Evolutionary conservation across 1,284 basidiomycete genomes (phyloP).

Genomic region (Trametes versicolor): DNA sequence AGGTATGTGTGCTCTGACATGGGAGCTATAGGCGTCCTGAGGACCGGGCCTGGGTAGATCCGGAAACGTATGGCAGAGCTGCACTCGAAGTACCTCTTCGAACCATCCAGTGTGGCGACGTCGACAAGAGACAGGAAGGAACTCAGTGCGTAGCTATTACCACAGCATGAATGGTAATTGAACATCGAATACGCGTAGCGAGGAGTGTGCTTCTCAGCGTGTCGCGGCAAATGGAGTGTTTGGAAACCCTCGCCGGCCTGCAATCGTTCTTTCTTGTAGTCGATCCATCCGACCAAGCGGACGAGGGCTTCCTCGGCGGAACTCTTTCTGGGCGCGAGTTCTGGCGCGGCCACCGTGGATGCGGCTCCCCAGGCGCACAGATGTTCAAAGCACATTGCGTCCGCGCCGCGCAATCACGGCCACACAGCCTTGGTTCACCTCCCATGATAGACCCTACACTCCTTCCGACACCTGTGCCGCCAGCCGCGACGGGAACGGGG

Average conservation of each 20-base stretch:
- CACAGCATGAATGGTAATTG: not conserved
- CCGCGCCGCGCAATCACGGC: conserved; percentile 8
- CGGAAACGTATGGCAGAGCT: conserved; percentile 62
- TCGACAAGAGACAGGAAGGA: conserved; percentile 28
- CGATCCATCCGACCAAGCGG: conserved; percentile 55
- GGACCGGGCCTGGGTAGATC: conserved; percentile 49
- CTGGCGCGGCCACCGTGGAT: conserved; percentile 66
- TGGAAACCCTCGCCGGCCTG: conserved; percentile 56
- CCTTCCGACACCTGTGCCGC: conserved; percentile 3
- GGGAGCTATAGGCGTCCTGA: conserved; percentile 1
- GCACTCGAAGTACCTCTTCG: conserved; percentile 65
- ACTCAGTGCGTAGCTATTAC: conserved; percentile 29
- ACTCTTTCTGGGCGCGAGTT: conserved; percentile 67
- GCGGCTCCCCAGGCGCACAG: conserved; percentile 64
- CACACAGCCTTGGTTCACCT: not conserved
- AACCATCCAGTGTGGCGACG: conserved; percentile 17
- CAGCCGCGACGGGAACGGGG: conserved; percentile 8
- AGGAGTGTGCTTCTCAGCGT: conserved; percentile 55
- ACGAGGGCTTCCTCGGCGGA: conserved; percentile 70
- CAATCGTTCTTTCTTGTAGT: conserved; percentile 71
- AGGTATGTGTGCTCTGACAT: conserved; percentile 52
- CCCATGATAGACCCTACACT: not conserved
- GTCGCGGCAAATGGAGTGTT: conserved; percentile 61
- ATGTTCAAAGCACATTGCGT: conserved; percentile 61
- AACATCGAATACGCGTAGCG: conserved; percentile 45